Conservation (phyloP, 2,329 filamentous ascomycete genomes). For the Cyanodermella asteris region DNA sequence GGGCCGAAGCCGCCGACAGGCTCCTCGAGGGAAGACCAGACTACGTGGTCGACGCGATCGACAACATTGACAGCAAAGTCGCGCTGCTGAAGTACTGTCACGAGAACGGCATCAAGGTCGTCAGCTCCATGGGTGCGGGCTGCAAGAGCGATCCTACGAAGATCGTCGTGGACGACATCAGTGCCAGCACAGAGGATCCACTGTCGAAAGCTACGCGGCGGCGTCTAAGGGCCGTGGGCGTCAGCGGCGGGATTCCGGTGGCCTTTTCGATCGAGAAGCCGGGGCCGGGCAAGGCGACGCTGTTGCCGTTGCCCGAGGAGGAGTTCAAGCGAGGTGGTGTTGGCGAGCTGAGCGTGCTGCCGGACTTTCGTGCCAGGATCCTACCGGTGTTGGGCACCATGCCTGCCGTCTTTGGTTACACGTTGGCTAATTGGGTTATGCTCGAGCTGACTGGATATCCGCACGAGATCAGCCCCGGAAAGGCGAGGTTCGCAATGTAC, state of each 20-base stretch:
- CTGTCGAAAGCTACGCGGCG: slow-evolving; percentile 69
- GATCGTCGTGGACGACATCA: slow-evolving; percentile 81
- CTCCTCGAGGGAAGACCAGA: slow-evolving; percentile 52
- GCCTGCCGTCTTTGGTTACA: slow-evolving; percentile 89
- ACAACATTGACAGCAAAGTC: slow-evolving; percentile 96
- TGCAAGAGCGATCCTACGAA: slow-evolving; percentile 75
- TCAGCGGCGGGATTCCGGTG: slow-evolving; percentile 68
- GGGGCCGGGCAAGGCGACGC: slow-evolving; percentile 71
- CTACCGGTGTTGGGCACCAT: slow-evolving; percentile 88
- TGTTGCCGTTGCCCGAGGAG: slow-evolving; percentile 69
- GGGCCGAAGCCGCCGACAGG: slow-evolving; percentile 38
- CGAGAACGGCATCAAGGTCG: slow-evolving; percentile 53
- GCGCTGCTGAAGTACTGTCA: slow-evolving; percentile 74
- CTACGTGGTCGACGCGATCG: slow-evolving; percentile 91
- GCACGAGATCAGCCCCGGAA: slow-evolving; percentile 58
- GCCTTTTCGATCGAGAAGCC: slow-evolving; percentile 85
- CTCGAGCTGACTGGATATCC: slow-evolving; percentile 65
- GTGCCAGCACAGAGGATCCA: slow-evolving; percentile 65
- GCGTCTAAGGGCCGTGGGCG: slow-evolving; percentile 51
- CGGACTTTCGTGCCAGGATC: slow-evolving; percentile 87
- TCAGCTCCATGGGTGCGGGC: slow-evolving; percentile 88
- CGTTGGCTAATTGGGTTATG: slow-evolving; percentile 80
- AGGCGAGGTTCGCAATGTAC: slow-evolving; percentile 78
- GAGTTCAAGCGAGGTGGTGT: slow-evolving; percentile 74
- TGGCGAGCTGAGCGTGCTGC: slow-evolving; percentile 66